Evolutionary conservation across 805 yeast genomes (phyloP), one percentile per base, ranked within the genome.

Genomic region (Millerago galiae): DNA sequence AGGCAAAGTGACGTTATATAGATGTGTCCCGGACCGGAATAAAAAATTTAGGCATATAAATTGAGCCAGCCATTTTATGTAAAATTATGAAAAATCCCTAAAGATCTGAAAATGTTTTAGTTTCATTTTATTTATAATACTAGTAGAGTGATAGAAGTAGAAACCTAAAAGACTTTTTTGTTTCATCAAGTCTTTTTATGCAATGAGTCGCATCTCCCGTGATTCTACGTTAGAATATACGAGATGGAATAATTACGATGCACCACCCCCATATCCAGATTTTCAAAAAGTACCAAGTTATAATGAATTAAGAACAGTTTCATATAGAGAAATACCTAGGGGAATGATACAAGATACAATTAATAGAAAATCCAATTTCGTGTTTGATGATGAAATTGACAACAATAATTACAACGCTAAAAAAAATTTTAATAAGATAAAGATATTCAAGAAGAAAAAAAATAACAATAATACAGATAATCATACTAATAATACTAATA

Each of bases 1-100:
- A 70, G 91, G 47, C 89, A 83, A 58, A 77, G 81, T 53, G 88
- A 80, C 58, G 42, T 42, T 8, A 42, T 42, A 13, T 30, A 21
- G 16, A 5, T 31, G 18, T 31, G 21, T 7, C 34, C 17, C 21
- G n/a, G 16, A 14, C 30, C 14, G 30, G n/a, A 29, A 29, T 29
- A 29, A 29, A 13, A n/a, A 1, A 5, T 8, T 16, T 16, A 15
- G 13, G 18, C 17, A 31, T 14, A 15, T 2, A 15, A 16, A 7
- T 13, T 18, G 8, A 32, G 17, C 35, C 35, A 32, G 35, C 35
- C 35, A 32, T 13, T 18, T 17, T 17, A 17, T 14, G 15, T 14
- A 4, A n/a, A 14, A 14, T n/a, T 3, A 28, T 6, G 4, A n/a
- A n/a, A 7, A 14, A 14, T 7, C 16, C 14, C 11, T 14, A 7